Conservation (phyloP, 2,329 filamentous ascomycete genomes). For the Incumbomyces lentus region DNA sequence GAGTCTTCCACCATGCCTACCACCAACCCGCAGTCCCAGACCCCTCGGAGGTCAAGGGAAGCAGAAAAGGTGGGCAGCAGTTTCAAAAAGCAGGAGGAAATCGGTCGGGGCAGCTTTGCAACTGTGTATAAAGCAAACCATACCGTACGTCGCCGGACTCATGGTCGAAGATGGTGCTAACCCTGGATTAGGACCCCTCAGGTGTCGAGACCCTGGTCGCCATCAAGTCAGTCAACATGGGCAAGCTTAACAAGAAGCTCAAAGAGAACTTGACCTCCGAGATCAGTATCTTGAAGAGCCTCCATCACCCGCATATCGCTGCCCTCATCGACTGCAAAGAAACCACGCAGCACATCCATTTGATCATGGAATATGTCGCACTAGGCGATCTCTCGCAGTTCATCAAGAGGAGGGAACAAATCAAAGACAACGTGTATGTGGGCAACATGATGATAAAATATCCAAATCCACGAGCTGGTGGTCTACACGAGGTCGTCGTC, state of each 20-base stretch:
- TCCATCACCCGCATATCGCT: slow-evolving; percentile 94
- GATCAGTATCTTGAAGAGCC: slow-evolving; percentile 85
- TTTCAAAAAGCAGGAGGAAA: slow-evolving; percentile 76
- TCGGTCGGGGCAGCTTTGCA: slow-evolving; percentile 95
- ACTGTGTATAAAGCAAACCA: slow-evolving; percentile 83
- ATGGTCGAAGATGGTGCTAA: slow-evolving; percentile 11
- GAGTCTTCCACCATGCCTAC: slow-evolving; percentile 27
- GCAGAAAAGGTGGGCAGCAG: slow-evolving; percentile 38
- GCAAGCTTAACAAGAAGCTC: slow-evolving; percentile 86
- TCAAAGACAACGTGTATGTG: slow-evolving; percentile 69
- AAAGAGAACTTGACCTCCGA: slow-evolving; percentile 93
- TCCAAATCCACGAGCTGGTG: slow-evolving; percentile 68
- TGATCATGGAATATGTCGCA: slow-evolving; percentile 98
- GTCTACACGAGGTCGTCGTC: slow-evolving; percentile 92
- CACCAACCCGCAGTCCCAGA: slow-evolving; percentile 32
- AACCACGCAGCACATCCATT: slow-evolving; percentile 75
- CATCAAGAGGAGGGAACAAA: slow-evolving; percentile 83
- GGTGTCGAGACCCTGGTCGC: slow-evolving; percentile 57
- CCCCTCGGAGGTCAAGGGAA: slow-evolving; percentile 29
- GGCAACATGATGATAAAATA: slow-evolving; percentile 90
- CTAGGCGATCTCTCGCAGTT: slow-evolving; percentile 89
- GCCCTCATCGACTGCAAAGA: slow-evolving; percentile 91
- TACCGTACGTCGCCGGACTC: slow-evolving; percentile 50
- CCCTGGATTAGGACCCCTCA: slow-evolving; percentile 11
- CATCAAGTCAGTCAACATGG: slow-evolving; percentile 90